Evolutionary conservation across 2,329 filamentous ascomycete species (phyloP).

Genomic region (Calonectria pseudoturangicola): DNA sequence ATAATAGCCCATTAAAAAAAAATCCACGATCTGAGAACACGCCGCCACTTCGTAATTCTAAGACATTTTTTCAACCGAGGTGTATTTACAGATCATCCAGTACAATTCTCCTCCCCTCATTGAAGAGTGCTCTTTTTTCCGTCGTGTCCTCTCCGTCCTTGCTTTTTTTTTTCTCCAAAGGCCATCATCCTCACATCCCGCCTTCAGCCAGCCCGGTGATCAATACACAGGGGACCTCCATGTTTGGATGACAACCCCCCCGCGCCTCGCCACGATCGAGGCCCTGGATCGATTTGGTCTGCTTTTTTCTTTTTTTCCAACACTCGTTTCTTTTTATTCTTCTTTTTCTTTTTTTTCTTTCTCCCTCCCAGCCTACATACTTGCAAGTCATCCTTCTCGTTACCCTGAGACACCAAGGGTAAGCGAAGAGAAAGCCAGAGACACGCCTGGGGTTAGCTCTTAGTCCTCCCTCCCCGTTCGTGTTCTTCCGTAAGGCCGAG

Average conservation of each 20-base stretch:
- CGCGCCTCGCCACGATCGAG: conserved; percentile 3
- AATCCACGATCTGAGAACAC: neutral
- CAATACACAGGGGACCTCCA: conserved; percentile 11
- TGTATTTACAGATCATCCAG: neutral
- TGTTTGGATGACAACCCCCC: neutral
- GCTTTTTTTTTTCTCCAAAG: conserved; percentile 2
- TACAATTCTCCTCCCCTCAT: neutral
- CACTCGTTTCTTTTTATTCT: neutral
- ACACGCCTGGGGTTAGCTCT: neutral
- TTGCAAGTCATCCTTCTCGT: conserved; percentile 14
- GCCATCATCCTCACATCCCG: conserved; percentile 1
- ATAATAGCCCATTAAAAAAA: neutral
- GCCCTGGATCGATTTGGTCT: conserved; percentile 15
- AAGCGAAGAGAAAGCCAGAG: conserved; percentile 8
- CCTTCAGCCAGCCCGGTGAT: conserved; percentile 11
- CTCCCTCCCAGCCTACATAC: neutral
- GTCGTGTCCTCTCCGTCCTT: neutral
- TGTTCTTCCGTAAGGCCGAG: conserved; percentile 11
- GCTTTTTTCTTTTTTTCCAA: neutral
- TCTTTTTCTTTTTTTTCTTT: neutral
- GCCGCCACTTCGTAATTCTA: conserved; percentile 3
- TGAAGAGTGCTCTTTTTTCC: neutral
- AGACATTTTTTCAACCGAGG: neutral
- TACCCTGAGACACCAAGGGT: conserved; percentile 23
- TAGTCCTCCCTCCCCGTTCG: neutral